A percentile compares a stretch with the other conserved stretches of the same genome.
These are phyloP conservation scores for Daedaleopsis nitida DNA, from an alignment of 768 basidiomycete species.

Conservation along the genomic window DNA sequence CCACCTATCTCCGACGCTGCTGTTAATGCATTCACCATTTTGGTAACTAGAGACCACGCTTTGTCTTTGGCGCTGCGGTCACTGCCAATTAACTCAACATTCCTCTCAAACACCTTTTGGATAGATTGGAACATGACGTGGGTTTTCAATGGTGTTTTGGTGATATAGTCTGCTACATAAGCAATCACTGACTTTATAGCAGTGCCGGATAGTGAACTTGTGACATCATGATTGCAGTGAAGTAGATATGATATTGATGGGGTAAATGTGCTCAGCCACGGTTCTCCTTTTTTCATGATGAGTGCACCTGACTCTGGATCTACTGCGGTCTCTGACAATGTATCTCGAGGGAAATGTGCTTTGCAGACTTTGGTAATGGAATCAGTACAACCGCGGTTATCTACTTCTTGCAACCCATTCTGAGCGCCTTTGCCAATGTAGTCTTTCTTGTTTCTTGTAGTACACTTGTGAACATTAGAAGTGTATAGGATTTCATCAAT, in stretches of 20 bases:
- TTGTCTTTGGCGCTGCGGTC: background rate
- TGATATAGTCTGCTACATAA: slow-evolving; percentile 1
- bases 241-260: background rate
- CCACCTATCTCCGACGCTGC: slow-evolving; percentile 10
- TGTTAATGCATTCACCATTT: slow-evolving; percentile 8
- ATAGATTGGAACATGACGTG: slow-evolving; percentile 3
- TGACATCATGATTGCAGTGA: background rate
- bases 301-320: slow-evolving; percentile 1
- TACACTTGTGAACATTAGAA: background rate
- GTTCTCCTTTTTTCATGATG: slow-evolving; percentile 1
- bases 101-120: slow-evolving; percentile 1
- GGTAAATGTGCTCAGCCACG: slow-evolving; percentile 2
- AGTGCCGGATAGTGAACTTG: background rate
- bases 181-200: slow-evolving; percentile 2
- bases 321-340: background rate
- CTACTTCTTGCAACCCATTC: background rate
- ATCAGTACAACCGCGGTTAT: background rate
- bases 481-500: background rate
- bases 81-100: background rate
- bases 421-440: background rate
- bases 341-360: background rate
- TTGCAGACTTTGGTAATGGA: background rate
- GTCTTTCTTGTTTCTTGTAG: background rate
- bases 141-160: background rate
- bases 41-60: background rate